A percentile compares a stretch with the other conserved stretches of the same genome.
Evolutionary conservation across 169 alveolate genomes (phyloP).

Genomic region (Perkinsus olseni): DNA sequence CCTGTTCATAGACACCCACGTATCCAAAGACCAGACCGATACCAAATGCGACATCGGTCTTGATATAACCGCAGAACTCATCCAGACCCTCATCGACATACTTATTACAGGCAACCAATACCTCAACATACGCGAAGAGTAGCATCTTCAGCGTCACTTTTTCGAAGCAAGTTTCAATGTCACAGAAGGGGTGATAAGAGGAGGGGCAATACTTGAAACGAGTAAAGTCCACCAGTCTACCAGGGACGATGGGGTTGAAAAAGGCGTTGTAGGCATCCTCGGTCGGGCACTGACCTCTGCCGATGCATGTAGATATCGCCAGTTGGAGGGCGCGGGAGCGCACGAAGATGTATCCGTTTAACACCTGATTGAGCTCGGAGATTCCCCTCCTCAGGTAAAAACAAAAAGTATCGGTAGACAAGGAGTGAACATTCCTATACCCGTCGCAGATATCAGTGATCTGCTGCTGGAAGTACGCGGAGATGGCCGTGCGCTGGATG

Average conservation of each 20-base stretch:
- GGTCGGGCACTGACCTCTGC: not conserved
- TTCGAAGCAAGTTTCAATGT: too few relatives aligned
- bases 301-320: not conserved
- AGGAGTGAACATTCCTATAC: not conserved
- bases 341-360: not conserved
- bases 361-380: not conserved
- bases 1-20: not conserved
- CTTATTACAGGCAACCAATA: not conserved
- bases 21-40: not conserved
- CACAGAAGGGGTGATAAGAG: too few relatives aligned
- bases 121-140: not conserved
- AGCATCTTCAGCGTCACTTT: too few relatives aligned
- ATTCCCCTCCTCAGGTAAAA: not conserved
- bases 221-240: not conserved
- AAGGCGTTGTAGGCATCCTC: not conserved
- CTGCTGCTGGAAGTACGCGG: not conserved
- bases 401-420: not conserved
- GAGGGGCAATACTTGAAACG: not conserved
- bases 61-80: not conserved
- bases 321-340: not conserved
- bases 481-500: too few relatives aligned
- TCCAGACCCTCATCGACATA: not conserved
- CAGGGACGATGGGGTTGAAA: not conserved
- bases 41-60: not conserved
- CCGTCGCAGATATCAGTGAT: too few relatives aligned